phyloP scores from a whole-genome alignment of 192 early-diverging fungal species.

The Linnemannia exigua region DNA sequence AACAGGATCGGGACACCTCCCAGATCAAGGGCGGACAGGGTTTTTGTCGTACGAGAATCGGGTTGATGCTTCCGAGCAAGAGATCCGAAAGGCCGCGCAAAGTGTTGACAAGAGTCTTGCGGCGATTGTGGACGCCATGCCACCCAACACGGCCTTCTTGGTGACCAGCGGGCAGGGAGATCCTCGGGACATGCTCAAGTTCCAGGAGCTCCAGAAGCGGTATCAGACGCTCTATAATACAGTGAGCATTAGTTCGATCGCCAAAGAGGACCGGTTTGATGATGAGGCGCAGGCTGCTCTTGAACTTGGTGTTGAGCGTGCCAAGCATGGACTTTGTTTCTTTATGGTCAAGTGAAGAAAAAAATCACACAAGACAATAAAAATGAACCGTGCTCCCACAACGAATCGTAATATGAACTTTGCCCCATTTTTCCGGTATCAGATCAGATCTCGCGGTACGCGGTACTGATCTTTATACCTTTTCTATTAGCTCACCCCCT shows the following conservation, averaged over 20 bases:
- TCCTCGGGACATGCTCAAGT: slow-evolving; percentile 27
- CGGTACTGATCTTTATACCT: too few species aligned
- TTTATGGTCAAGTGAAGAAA: slow-evolving; percentile 54
- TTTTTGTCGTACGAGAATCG: neutral
- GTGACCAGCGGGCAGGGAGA: slow-evolving; percentile 60
- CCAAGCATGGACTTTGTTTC: slow-evolving; percentile 55
- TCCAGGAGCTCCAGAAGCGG: slow-evolving; percentile 28
- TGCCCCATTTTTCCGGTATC: too few species aligned
- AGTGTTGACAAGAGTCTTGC: slow-evolving; percentile 57
- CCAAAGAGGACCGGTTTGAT: slow-evolving; percentile 35
- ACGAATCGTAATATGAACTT: too few species aligned
- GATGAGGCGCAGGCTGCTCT: slow-evolving; percentile 41
- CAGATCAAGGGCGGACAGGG: neutral
- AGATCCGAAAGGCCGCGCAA: slow-evolving; percentile 20
- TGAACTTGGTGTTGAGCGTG: slow-evolving; percentile 24
- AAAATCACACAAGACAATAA: too few species aligned
- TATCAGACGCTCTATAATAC: slow-evolving; percentile 48
- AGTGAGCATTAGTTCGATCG: slow-evolving; percentile 28
- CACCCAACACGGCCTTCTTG: slow-evolving; percentile 53
- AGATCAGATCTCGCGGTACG: too few species aligned
- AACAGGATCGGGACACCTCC: neutral
- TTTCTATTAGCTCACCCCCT: too few species aligned
- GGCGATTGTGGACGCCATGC: slow-evolving; percentile 51
- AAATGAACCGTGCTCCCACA: too few species aligned
- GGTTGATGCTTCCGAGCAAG: slow-evolving; percentile 20